A percentile compares a stretch with the other conserved stretches of the same genome.
phyloP scores from a whole-genome alignment of 2,329 filamentous ascomycete species.

The Cordyceps farinosa region DNA sequence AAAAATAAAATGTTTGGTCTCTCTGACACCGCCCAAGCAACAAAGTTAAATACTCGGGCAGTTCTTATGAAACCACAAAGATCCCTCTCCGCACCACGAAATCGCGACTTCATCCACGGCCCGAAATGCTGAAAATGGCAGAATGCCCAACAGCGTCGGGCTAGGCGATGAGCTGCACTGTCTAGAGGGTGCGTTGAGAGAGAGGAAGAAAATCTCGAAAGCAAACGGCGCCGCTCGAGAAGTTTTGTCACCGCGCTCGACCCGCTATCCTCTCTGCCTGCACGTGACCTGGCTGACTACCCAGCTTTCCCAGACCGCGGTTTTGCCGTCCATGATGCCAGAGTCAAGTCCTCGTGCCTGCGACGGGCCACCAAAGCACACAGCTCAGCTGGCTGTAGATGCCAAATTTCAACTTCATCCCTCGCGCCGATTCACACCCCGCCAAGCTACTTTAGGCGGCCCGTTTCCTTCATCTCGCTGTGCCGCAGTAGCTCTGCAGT shows the following conservation, averaged over 20 bases:
- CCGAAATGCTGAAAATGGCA: conserved; percentile 54
- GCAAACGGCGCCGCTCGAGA: conserved; percentile 4
- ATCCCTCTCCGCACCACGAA: conserved; percentile 53
- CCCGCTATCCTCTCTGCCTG: background rate
- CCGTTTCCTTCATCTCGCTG: conserved; percentile 19
- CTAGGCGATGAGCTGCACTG: conserved; percentile 74
- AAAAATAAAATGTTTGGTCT: conserved; percentile 33
- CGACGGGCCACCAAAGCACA: background rate
- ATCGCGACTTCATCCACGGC: conserved; percentile 63
- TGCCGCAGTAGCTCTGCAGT: conserved; percentile 15
- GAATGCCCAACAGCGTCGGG: conserved; percentile 62
- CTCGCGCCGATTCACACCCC: conserved; percentile 3
- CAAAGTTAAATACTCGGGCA: conserved; percentile 45
- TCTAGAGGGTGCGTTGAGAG: conserved; percentile 73
- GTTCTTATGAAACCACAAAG: conserved; percentile 51
- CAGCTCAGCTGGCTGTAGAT: background rate
- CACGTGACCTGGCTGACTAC: conserved; percentile 11
- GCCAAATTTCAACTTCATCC: conserved; percentile 17
- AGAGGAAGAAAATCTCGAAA: conserved; percentile 26
- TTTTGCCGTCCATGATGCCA: conserved; percentile 22
- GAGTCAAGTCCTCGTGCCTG: conserved; percentile 5
- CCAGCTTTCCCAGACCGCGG: conserved; percentile 6
- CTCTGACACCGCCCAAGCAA: conserved; percentile 43
- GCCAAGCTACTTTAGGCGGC: conserved; percentile 23
- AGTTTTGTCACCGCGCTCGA: conserved; percentile 6